phyloP scores from a whole-genome alignment of 805 yeast species.

The Saccharomycopsis sp. region DNA sequence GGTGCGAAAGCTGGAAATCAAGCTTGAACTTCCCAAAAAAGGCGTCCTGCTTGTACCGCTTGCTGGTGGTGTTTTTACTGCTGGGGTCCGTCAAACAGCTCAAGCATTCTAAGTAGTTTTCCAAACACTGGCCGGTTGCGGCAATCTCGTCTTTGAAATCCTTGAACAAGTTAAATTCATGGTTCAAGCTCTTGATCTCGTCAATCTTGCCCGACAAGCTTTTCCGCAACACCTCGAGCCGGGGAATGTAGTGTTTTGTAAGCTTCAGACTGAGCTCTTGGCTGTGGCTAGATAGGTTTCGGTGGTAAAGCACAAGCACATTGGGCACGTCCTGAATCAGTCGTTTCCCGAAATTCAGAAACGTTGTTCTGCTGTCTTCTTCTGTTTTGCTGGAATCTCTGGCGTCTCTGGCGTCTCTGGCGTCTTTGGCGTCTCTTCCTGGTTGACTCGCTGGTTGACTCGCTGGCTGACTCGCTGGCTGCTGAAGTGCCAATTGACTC shows the following conservation, averaged over 20 bases:
- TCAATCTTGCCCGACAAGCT: constrained; percentile 35
- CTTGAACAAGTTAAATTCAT: constrained; percentile 45
- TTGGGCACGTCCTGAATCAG: constrained; percentile 80
- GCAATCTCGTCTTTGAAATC: constrained; percentile 53
- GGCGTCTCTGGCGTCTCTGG: too few relatives aligned
- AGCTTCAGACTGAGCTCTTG: constrained; percentile 43
- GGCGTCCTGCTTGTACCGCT: constrained; percentile 40
- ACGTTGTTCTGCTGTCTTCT: constrained; percentile 45
- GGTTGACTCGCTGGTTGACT: too few relatives aligned
- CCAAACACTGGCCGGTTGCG: constrained; percentile 48
- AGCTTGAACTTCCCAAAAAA: constrained; percentile 50
- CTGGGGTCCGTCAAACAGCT: constrained; percentile 20
- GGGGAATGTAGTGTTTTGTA: constrained; percentile 33
- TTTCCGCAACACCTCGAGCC: constrained; percentile 26
- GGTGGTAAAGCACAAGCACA: constrained; percentile 40
- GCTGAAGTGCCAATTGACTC: too few relatives aligned
- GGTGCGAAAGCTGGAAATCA: constrained; percentile 58
- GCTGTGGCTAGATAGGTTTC: constrained; percentile 33
- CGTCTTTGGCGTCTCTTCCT: too few relatives aligned
- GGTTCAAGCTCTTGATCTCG: constrained; percentile 44
- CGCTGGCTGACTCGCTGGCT: too few relatives aligned
- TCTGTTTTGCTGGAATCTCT: too few relatives aligned
- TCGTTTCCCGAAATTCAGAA: constrained; percentile 68
- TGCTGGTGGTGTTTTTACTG: constrained; percentile 23
- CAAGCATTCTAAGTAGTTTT: constrained; percentile 28